phyloP scores from a whole-genome alignment of 345 rosid genomes.

The Xanthoceras sorbifolium region DNA sequence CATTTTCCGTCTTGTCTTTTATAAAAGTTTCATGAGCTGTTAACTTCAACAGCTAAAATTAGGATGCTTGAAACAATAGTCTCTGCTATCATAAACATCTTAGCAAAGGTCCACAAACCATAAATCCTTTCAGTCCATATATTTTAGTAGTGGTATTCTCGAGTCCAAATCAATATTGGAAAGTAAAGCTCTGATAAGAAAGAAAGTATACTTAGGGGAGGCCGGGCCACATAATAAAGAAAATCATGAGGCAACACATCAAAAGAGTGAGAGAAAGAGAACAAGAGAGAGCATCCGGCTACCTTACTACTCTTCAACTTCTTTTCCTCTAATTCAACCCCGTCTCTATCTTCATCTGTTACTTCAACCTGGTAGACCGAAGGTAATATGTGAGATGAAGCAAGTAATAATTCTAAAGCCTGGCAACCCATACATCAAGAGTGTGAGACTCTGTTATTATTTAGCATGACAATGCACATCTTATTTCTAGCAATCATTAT shows the following conservation, averaged over 20 bases:
- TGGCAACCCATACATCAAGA: background rate
- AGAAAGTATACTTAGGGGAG: background rate
- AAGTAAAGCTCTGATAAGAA: background rate
- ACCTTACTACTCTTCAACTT: conserved; percentile 56
- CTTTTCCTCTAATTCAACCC: conserved; percentile 33
- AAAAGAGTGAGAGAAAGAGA: background rate
- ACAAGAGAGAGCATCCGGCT: background rate
- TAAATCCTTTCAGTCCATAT: background rate
- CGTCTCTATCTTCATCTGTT: conserved; percentile 32
- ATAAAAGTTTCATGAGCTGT: background rate
- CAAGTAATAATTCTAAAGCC: background rate
- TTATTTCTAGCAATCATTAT: background rate
- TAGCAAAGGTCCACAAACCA: background rate
- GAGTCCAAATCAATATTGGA: background rate
- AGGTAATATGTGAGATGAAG: background rate
- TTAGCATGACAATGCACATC: background rate
- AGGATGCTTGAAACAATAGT: background rate
- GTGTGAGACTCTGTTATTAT: background rate
- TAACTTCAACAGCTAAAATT: background rate
- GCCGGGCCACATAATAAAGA: background rate
- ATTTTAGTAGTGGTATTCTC: background rate
- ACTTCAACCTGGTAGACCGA: conserved; percentile 27
- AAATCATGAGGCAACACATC: background rate
- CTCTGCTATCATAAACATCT: background rate
- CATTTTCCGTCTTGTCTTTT: background rate